These are phyloP conservation scores for Rasamsonia emersonii DNA, from an alignment of 2,329 filamentous ascomycete species.

Conservation along the genomic window DNA sequence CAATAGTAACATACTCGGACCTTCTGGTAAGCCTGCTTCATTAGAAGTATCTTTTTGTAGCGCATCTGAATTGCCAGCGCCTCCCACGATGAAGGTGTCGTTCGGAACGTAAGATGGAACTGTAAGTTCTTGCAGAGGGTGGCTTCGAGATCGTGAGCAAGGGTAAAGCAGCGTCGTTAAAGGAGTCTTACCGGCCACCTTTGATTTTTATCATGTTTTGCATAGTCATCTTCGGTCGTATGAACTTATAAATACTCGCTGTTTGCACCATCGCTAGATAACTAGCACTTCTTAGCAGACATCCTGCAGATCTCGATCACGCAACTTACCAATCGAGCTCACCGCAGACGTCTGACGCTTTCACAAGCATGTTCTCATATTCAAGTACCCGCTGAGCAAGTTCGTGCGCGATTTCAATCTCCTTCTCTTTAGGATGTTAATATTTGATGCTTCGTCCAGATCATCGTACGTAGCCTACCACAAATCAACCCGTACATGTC, in stretches of 20 bases:
- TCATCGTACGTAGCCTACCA: conserved; percentile 43
- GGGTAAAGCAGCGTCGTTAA: neutral
- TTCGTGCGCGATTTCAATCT: conserved; percentile 78
- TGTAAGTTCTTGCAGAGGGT: conserved; percentile 77
- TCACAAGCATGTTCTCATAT: conserved; percentile 56
- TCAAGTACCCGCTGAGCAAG: conserved; percentile 63
- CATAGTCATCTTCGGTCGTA: conserved; percentile 58
- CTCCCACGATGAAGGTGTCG: conserved; percentile 60
- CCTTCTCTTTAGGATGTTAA: conserved; percentile 51
- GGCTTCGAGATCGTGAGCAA: conserved; percentile 35
- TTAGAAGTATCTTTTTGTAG: conserved; percentile 1
- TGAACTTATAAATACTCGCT: conserved; percentile 65
- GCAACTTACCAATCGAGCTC: conserved; percentile 62
- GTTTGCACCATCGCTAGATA: conserved; percentile 71
- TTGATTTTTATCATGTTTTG: conserved; percentile 65
- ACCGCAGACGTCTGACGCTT: conserved; percentile 71
- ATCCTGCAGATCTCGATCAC: neutral
- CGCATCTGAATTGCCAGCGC: conserved; percentile 20
- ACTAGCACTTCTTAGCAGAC: conserved; percentile 35
- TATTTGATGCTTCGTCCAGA: neutral
- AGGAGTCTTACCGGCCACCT: conserved; percentile 55
- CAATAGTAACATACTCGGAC: conserved; percentile 65
- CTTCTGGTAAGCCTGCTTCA: conserved; percentile 10
- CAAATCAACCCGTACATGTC: conserved; percentile 80
- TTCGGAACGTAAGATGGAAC: conserved; percentile 78